Percentiles rank a stretch among this genome's conserved stretches.
Evolutionary conservation across 176 grass and related monocot species (phyloP).

Genomic region (Cymbopogon citratus): DNA sequence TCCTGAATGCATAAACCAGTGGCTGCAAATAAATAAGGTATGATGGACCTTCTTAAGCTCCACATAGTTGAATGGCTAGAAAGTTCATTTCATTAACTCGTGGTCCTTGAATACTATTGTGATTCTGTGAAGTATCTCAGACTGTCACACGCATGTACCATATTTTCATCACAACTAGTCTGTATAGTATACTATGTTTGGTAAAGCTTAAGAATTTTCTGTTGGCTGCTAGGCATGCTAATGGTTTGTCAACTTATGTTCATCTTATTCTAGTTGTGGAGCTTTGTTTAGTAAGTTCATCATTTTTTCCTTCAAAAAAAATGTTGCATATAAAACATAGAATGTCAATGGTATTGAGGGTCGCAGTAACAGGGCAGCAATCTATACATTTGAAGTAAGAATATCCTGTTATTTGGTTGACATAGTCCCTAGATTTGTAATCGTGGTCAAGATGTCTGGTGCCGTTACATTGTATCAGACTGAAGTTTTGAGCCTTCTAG

Average conservation of each 20-base stretch:
- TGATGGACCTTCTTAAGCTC: neutral
- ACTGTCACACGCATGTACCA: neutral
- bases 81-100: neutral
- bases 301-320: neutral
- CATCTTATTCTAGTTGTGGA: neutral
- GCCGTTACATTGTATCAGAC: neutral
- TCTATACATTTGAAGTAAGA: neutral
- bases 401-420: neutral
- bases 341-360: neutral
- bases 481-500: neutral
- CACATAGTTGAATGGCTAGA: neutral
- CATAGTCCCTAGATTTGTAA: neutral
- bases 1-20: slow-evolving; percentile 73
- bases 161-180: neutral
- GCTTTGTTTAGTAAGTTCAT: neutral
- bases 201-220: neutral
- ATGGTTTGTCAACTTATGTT: neutral
- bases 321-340: neutral
- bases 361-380: neutral
- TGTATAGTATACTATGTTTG: neutral
- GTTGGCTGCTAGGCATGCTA: neutral
- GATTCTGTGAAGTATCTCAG: neutral
- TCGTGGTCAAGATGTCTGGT: neutral
- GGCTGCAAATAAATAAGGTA: slow-evolving; percentile 99
- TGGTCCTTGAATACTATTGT: neutral